Evolutionary conservation across 495 filamentous ascomycete species (phyloP).

Genomic region (Penicillium flavigenum): DNA sequence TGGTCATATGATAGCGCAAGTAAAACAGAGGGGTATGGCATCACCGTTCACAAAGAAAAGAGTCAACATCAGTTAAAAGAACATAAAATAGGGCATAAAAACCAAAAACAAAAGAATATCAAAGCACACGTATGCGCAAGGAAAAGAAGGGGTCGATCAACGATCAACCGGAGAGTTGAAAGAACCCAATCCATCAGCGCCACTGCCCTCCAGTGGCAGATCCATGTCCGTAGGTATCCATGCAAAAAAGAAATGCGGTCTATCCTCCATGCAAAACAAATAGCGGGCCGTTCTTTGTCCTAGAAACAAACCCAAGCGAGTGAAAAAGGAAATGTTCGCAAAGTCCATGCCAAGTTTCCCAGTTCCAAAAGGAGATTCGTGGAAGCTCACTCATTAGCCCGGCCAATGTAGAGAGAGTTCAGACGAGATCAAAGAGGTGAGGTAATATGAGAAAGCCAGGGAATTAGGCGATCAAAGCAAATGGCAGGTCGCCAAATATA

Average conservation of each 20-base stretch:
- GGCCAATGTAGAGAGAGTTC: not conserved
- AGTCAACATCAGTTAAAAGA: slow-evolving; percentile 14
- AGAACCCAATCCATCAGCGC: slow-evolving; percentile 27
- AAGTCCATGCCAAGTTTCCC: not conserved
- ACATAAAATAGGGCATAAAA: slow-evolving; percentile 8
- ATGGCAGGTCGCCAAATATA: slow-evolving; percentile 23
- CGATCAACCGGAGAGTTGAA: slow-evolving; percentile 21
- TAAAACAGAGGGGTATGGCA: slow-evolving; percentile 14
- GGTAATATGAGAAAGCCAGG: slow-evolving; percentile 8
- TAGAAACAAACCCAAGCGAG: slow-evolving; percentile 11
- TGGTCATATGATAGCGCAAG: slow-evolving; percentile 15
- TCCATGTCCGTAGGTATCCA: slow-evolving; percentile 29
- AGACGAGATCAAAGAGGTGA: slow-evolving; percentile 3
- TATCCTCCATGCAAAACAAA: slow-evolving; percentile 29
- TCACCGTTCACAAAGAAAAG: slow-evolving; percentile 13
- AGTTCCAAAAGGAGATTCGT: not conserved
- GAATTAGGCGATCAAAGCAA: slow-evolving; percentile 12
- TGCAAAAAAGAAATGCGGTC: slow-evolving; percentile 28
- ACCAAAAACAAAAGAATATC: slow-evolving; percentile 6
- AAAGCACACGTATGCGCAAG: slow-evolving; percentile 22
- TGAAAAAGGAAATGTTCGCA: slow-evolving; percentile 11
- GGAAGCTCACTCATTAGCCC: slow-evolving; percentile 3
- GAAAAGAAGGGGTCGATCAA: slow-evolving; percentile 22
- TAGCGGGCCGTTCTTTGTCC: slow-evolving; percentile 7
- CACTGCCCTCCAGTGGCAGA: slow-evolving; percentile 40